These are phyloP conservation scores for Sporisorium graminicola DNA, from an alignment of 1,284 basidiomycete genomes.

Conservation along the genomic window DNA sequence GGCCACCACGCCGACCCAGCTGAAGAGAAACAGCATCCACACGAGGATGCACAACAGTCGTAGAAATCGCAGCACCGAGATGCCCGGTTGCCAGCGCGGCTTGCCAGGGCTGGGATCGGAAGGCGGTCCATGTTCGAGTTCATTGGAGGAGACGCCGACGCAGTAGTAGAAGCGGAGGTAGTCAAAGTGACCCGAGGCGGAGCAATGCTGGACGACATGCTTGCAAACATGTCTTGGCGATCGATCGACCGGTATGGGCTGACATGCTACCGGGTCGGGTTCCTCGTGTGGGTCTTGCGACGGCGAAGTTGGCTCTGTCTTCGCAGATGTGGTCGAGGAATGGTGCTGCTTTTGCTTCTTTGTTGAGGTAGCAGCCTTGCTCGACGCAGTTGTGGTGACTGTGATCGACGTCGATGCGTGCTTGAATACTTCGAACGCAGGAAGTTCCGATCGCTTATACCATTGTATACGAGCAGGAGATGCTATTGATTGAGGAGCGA, in stretches of 20 bases:
- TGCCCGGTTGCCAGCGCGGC: slow-evolving; percentile 24
- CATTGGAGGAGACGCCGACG: slow-evolving; percentile 25
- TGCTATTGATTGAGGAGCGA: slow-evolving; percentile 11
- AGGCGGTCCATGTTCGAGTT: slow-evolving; percentile 23
- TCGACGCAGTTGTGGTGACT: background rate
- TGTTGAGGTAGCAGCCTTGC: slow-evolving; percentile 12
- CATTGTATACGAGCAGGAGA: slow-evolving; percentile 1
- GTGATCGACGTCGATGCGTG: slow-evolving; percentile 6
- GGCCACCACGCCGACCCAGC: slow-evolving; percentile 65
- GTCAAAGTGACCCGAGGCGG: slow-evolving; percentile 52
- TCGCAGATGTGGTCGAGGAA: slow-evolving; percentile 3
- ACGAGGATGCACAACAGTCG: slow-evolving; percentile 44
- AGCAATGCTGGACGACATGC: slow-evolving; percentile 54
- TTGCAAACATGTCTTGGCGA: slow-evolving; percentile 49
- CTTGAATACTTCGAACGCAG: slow-evolving; percentile 1
- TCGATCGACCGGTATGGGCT: slow-evolving; percentile 38
- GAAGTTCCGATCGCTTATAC: slow-evolving; percentile 13
- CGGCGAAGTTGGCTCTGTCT: slow-evolving; percentile 6
- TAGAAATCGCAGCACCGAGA: slow-evolving; percentile 35
- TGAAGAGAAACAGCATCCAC: slow-evolving; percentile 66
- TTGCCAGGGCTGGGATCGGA: slow-evolving; percentile 17
- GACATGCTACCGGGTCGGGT: slow-evolving; percentile 23
- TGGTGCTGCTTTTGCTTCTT: slow-evolving; percentile 12
- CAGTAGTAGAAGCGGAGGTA: slow-evolving; percentile 67
- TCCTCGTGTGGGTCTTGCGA: slow-evolving; percentile 14